These are phyloP conservation scores for Astrothelium macrocarpum DNA, from an alignment of 495 filamentous ascomycete genomes.

Conservation along the genomic window DNA sequence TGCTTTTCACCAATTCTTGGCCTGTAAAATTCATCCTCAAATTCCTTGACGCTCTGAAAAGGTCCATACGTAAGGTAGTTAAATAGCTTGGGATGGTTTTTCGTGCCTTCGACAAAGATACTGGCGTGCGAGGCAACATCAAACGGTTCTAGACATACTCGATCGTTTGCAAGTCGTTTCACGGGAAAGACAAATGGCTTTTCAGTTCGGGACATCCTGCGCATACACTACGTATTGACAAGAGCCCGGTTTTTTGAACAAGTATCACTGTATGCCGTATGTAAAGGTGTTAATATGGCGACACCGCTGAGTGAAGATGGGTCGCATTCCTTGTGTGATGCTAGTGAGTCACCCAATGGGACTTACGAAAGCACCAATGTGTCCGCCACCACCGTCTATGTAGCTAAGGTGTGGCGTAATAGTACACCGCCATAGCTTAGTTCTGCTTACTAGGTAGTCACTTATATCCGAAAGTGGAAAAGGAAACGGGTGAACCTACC, in stretches of 20 bases:
- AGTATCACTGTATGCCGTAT: not conserved
- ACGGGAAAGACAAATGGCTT: not conserved
- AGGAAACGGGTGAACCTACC: too few relatives aligned
- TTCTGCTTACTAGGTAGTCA: too few relatives aligned
- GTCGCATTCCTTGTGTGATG: not conserved
- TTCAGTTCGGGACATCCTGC: not conserved
- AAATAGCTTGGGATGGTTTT: not conserved
- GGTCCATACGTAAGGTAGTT: not conserved
- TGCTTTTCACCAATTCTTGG: not conserved
- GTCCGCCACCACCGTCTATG: too few relatives aligned
- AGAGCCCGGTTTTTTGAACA: not conserved
- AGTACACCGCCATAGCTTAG: too few relatives aligned
- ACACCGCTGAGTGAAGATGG: not conserved
- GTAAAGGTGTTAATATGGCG: not conserved
- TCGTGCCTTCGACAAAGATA: not conserved
- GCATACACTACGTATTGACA: not conserved
- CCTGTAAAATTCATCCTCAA: not conserved
- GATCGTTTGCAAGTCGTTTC: not conserved
- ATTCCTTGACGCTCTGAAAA: not conserved
- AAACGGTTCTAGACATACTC: not conserved
- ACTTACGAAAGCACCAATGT: not conserved
- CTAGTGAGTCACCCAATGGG: not conserved
- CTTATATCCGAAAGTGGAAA: too few relatives aligned
- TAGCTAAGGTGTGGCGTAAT: too few relatives aligned
- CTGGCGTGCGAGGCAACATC: not conserved